phyloP scores from a whole-genome alignment of 495 filamentous ascomycete species.

The Thermochaetoides thermophila region DNA sequence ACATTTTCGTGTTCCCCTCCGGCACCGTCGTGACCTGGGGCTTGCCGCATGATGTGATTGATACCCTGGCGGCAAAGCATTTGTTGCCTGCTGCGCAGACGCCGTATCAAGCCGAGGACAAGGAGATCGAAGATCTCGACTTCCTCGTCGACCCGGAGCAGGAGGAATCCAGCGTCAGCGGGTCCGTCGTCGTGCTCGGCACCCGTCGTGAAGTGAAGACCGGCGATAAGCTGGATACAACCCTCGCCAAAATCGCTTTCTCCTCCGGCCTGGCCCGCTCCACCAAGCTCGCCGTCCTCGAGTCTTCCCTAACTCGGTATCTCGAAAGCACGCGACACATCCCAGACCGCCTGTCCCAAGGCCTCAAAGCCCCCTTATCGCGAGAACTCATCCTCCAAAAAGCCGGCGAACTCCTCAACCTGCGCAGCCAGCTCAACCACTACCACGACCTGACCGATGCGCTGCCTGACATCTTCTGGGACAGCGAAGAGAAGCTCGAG shows the following conservation, averaged over 20 bases:
- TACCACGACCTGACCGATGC: constrained; percentile 95
- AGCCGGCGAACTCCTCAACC: constrained; percentile 79
- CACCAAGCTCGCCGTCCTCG: constrained; percentile 92
- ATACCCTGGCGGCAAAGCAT: constrained; percentile 55
- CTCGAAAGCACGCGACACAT: constrained; percentile 72
- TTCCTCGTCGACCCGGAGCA: constrained; percentile 62
- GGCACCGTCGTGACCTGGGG: constrained; percentile 92
- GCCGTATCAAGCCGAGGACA: constrained; percentile 46
- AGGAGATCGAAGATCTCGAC: constrained; percentile 81
- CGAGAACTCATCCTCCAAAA: constrained; percentile 57
- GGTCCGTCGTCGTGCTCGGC: constrained; percentile 80
- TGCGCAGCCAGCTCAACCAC: constrained; percentile 87
- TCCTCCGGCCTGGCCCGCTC: constrained; percentile 86
- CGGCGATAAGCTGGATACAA: constrained; percentile 46
- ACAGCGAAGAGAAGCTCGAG: constrained; percentile 76
- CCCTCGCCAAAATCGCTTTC: constrained; percentile 88
- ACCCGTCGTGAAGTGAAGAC: constrained; percentile 37
- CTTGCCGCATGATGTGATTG: constrained; percentile 54
- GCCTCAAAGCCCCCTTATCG: constrained; percentile 15
- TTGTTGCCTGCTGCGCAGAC: constrained; percentile 60
- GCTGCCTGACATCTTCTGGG: constrained; percentile 94
- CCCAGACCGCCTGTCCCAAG: constrained; percentile 49
- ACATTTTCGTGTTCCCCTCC: constrained; percentile 94
- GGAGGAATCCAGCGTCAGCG: constrained; percentile 65
- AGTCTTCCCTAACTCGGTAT: constrained; percentile 67